These are phyloP conservation scores for Phytophthora cryptogea DNA, from an alignment of 352 stramenopile genomes.

Conservation along the genomic window DNA sequence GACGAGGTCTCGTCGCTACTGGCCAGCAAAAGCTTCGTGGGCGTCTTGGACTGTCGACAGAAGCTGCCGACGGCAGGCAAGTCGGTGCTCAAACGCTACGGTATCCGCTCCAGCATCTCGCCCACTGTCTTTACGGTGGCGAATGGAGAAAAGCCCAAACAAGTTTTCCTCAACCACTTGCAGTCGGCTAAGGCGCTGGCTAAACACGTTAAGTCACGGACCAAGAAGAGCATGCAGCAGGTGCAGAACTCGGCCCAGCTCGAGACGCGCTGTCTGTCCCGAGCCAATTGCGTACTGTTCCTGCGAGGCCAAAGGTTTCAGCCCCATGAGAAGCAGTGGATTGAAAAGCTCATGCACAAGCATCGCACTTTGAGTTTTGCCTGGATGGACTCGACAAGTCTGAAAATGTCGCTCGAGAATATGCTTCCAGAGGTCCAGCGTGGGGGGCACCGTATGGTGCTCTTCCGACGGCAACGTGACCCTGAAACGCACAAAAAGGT, in stretches of 20 bases:
- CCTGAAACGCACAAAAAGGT: conserved; percentile 38
- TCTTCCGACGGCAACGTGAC: conserved; percentile 65
- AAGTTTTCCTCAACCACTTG: conserved; percentile 75
- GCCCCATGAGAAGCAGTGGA: conserved; percentile 74
- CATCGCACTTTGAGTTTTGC: conserved; percentile 70
- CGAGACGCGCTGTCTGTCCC: conserved; percentile 64
- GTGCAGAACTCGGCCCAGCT: conserved; percentile 75
- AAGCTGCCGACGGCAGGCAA: conserved; percentile 55
- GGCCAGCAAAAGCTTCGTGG: conserved; percentile 56
- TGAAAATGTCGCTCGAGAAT: conserved; percentile 75
- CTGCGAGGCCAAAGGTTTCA: conserved; percentile 60
- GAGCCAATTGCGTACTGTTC: conserved; percentile 67
- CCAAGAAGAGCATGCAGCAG: conserved; percentile 57
- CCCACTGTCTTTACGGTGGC: conserved; percentile 83
- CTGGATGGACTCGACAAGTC: conserved; percentile 67
- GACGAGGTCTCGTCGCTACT: conserved; percentile 65
- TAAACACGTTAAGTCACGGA: conserved; percentile 56
- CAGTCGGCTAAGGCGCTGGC: conserved; percentile 62
- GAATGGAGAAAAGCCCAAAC: conserved; percentile 75
- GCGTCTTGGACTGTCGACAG: conserved; percentile 79
- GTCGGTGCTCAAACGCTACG: conserved; percentile 62
- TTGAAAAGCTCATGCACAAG: conserved; percentile 59
- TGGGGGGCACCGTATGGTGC: conserved; percentile 64
- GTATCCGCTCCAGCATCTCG: conserved; percentile 59
- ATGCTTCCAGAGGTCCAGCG: conserved; percentile 45